Evolutionary conservation across 768 basidiomycete species (phyloP).

Genomic region (Mycena filopes): DNA sequence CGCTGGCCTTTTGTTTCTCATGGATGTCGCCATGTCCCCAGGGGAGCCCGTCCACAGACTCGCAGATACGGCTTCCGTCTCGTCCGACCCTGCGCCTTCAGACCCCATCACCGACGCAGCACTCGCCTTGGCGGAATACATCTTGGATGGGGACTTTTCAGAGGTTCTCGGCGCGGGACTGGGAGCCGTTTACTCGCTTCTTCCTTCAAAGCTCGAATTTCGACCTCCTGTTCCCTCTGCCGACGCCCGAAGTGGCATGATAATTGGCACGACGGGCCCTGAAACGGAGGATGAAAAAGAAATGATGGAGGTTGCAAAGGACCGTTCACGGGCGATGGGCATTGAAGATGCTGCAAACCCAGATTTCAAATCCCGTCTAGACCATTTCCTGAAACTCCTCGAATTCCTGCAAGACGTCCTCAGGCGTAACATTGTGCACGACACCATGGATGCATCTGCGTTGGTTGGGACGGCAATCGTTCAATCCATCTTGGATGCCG

Average conservation of each 20-base stretch:
- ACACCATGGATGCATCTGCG: slow-evolving; percentile 65
- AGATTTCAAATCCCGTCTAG: slow-evolving; percentile 83
- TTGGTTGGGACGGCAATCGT: slow-evolving; percentile 85
- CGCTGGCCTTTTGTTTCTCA: slow-evolving; percentile 90
- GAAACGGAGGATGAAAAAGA: slow-evolving; percentile 68
- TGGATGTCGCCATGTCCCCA: slow-evolving; percentile 96
- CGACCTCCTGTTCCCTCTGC: slow-evolving; percentile 55
- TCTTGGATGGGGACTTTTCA: slow-evolving; percentile 97
- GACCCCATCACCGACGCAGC: slow-evolving; percentile 90
- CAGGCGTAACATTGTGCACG: slow-evolving; percentile 66
- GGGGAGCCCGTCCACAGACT: slow-evolving; percentile 59
- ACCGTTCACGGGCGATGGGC: slow-evolving; percentile 68
- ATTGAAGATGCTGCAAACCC: slow-evolving; percentile 80
- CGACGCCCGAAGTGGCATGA: slow-evolving; percentile 66
- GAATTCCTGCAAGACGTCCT: slow-evolving; percentile 94
- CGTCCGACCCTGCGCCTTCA: slow-evolving; percentile 39
- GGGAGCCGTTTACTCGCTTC: slow-evolving; percentile 90
- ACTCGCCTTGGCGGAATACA: slow-evolving; percentile 90
- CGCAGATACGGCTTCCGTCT: slow-evolving; percentile 45
- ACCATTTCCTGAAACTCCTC: slow-evolving; percentile 90
- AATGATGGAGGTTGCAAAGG: slow-evolving; percentile 55
- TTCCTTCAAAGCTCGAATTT: slow-evolving; percentile 89
- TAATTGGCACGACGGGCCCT: slow-evolving; percentile 72
- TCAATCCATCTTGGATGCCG: slow-evolving; percentile 83
- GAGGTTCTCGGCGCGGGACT: slow-evolving; percentile 95